Percentiles rank a stretch among this genome's conserved stretches.
These are phyloP conservation scores for Inosperma sp. DNA, from an alignment of 768 basidiomycete genomes.

Conservation along the genomic window DNA sequence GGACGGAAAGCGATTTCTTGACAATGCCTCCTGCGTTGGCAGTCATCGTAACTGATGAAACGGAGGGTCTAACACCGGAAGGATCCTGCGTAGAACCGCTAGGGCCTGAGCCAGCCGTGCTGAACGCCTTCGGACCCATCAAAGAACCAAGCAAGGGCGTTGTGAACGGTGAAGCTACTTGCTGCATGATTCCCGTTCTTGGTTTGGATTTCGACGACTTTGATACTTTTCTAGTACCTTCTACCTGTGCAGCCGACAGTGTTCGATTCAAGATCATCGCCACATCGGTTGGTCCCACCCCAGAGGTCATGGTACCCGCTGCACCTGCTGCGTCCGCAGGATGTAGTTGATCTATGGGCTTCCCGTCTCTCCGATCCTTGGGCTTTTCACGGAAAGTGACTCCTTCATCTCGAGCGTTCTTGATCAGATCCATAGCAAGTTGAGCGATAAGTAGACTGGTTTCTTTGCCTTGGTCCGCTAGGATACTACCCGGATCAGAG, in stretches of 20 bases:
- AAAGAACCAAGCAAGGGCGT: conserved; percentile 62
- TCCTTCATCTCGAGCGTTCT: conserved; percentile 61
- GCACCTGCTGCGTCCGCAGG: conserved; percentile 27
- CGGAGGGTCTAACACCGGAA: conserved; percentile 5
- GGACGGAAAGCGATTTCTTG: conserved; percentile 46
- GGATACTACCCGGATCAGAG: conserved; percentile 65
- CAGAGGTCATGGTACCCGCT: conserved; percentile 40
- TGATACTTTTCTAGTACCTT: conserved; percentile 23
- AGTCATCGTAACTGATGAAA: conserved; percentile 10
- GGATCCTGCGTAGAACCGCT: conserved; percentile 11
- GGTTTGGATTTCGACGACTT: conserved; percentile 31
- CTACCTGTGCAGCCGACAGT: conserved; percentile 32
- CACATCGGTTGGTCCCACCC: conserved; percentile 22
- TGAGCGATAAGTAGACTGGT: conserved; percentile 54
- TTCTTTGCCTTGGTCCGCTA: conserved; percentile 65
- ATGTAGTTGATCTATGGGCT: conserved; percentile 15
- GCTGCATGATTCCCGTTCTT: conserved; percentile 31
- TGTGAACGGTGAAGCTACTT: conserved; percentile 37
- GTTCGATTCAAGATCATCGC: conserved; percentile 40
- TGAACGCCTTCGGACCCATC: conserved; percentile 42
- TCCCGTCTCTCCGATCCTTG: conserved; percentile 42
- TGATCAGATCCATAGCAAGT: conserved; percentile 65
- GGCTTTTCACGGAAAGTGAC: conserved; percentile 45
- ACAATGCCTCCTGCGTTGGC: conserved; percentile 11
- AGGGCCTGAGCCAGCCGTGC: conserved; percentile 23